These are phyloP conservation scores for Sarcodon aspratus DNA, from an alignment of 768 basidiomycete genomes.

Conservation along the genomic window DNA sequence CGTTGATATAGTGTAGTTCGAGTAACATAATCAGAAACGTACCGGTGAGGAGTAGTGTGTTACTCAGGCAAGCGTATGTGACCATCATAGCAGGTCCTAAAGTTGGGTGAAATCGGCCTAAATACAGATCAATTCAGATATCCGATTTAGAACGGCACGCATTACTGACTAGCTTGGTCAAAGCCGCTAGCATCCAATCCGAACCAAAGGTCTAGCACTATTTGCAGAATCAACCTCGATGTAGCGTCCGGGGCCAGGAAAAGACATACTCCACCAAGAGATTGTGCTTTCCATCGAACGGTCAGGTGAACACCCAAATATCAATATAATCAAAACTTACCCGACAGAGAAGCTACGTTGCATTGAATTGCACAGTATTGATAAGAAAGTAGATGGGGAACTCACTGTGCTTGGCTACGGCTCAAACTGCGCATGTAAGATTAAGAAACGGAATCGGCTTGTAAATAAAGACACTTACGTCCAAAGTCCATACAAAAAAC, in stretches of 20 bases:
- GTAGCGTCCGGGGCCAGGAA: too few species aligned
- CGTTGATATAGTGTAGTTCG: not conserved
- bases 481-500: constrained; percentile 89
- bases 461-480: constrained; percentile 45
- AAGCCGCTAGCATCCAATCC: constrained; percentile 94
- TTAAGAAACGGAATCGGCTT: not conserved
- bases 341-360: constrained; percentile 19
- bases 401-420: constrained; percentile 47
- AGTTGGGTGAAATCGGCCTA: constrained; percentile 70
- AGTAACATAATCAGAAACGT: constrained; percentile 10
- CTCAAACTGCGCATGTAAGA: constrained; percentile 36
- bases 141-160: not conserved
- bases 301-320: not conserved
- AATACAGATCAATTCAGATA: constrained; percentile 1
- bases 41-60: constrained; percentile 87
- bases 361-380: not conserved
- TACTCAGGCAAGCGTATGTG: constrained; percentile 84
- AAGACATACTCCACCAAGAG: constrained; percentile 63
- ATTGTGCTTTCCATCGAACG: constrained; percentile 37
- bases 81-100: constrained; percentile 91
- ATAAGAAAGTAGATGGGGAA: constrained; percentile 10
- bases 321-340: constrained; percentile 13
- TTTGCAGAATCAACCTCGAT: too few species aligned
- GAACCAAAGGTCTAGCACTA: constrained; percentile 78
- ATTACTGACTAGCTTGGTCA: constrained; percentile 57